Conservation (phyloP, 805 yeast genomes). For the Blastobotrys parvus region DNA sequence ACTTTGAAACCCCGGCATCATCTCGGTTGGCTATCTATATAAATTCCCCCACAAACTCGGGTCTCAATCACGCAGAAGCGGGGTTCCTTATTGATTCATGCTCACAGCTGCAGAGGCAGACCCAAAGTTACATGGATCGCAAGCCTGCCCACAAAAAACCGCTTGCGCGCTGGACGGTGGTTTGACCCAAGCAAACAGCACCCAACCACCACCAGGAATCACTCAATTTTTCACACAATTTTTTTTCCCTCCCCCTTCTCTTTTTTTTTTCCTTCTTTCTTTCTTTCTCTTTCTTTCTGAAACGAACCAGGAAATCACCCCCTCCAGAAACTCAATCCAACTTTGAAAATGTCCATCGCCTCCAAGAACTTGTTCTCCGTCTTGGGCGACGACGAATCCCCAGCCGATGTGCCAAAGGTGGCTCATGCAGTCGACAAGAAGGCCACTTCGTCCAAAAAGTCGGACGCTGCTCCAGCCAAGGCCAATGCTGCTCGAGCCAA, state of each 20-base stretch:
- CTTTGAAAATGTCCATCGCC: conserved; percentile 17
- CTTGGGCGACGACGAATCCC: conserved; percentile 19
- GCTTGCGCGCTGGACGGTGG: too few species aligned
- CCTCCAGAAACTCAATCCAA: background rate
- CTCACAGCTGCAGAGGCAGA: too few species aligned
- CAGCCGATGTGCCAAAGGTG: conserved; percentile 8
- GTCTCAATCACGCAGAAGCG: too few species aligned
- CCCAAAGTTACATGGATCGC: too few species aligned
- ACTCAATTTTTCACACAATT: background rate
- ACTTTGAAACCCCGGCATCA: too few species aligned
- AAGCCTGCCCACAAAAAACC: too few species aligned
- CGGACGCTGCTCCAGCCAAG: conserved; percentile 54
- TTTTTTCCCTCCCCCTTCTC: background rate
- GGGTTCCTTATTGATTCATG: too few species aligned
- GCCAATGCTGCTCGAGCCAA: conserved; percentile 56
- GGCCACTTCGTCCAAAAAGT: conserved; percentile 77
- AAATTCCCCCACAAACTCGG: too few species aligned
- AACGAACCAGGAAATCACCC: background rate
- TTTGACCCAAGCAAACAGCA: too few species aligned
- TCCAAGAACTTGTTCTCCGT: conserved; percentile 21
- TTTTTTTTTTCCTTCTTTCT: background rate
- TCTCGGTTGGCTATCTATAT: too few species aligned
- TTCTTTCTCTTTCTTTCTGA: too few species aligned
- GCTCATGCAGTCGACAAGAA: conserved; percentile 51
- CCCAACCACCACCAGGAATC: too few species aligned